phyloP scores from a whole-genome alignment of 2,329 filamentous ascomycete species.

The Exophiala sideris region DNA sequence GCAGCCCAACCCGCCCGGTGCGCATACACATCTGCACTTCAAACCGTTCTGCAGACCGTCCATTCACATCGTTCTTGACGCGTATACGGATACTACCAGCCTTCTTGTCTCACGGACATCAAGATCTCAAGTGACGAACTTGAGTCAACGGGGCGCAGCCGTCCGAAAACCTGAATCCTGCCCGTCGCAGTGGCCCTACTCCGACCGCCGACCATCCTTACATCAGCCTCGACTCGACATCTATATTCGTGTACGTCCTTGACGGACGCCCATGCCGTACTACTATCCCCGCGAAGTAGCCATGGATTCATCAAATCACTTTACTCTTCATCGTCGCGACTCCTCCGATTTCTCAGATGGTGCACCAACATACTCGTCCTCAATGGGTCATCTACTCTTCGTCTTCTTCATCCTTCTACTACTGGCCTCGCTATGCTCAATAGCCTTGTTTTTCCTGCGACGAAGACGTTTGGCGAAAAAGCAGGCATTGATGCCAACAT shows the following conservation, averaged over 20 bases:
- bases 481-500: constrained; percentile 61
- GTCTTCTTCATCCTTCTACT: constrained; percentile 74
- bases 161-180: constrained; percentile 1
- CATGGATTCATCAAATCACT: constrained; percentile 19
- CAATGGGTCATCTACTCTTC: constrained; percentile 74
- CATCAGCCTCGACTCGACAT: constrained; percentile 19
- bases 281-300: constrained; percentile 3
- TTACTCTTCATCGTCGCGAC: constrained; percentile 12
- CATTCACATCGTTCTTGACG: constrained; percentile 6
- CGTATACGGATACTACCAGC: constrained; percentile 2
- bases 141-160: too few species aligned
- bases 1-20: constrained; percentile 11
- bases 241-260: constrained; percentile 23
- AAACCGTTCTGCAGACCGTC: constrained; percentile 10
- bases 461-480: constrained; percentile 57
- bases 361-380: constrained; percentile 51
- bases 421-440: constrained; percentile 65
- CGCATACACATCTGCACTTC: constrained; percentile 6
- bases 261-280: constrained; percentile 14
- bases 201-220: constrained; percentile 17
- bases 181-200: constrained; percentile 7
- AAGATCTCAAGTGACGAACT: background rate
- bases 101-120: background rate
- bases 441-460: constrained; percentile 69
- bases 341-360: constrained; percentile 36